Conservation (phyloP, 2,329 filamentous ascomycete species). For the Phaeosphaeriaceae sp. region DNA sequence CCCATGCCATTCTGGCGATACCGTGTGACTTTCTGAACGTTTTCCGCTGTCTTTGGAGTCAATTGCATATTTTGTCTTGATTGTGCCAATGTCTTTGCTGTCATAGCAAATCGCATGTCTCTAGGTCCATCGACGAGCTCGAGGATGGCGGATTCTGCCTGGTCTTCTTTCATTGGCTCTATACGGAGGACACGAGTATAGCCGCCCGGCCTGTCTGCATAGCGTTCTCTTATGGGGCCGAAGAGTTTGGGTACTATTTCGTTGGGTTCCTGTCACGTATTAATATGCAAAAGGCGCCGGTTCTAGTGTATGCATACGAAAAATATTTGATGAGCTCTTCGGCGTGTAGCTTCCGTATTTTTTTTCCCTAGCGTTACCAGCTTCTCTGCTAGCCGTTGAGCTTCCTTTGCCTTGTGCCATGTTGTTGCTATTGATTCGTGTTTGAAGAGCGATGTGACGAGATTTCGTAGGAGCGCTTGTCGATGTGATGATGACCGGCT, state of each 20-base stretch:
- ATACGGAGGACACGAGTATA: conserved; percentile 95
- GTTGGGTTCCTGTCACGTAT: conserved; percentile 65
- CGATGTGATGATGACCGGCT: conserved; percentile 85
- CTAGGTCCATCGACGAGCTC: conserved; percentile 93
- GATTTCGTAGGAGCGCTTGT: conserved; percentile 89
- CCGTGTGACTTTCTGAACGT: conserved; percentile 81
- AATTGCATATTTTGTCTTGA: conserved; percentile 61
- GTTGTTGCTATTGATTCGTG: conserved; percentile 95
- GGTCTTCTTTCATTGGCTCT: conserved; percentile 85
- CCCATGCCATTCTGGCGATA: conserved; percentile 72
- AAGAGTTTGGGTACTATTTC: conserved; percentile 85
- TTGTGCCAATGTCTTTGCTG: conserved; percentile 80
- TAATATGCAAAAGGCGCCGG: conserved; percentile 19
- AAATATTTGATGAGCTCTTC: conserved; percentile 79
- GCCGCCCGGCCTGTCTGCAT: conserved; percentile 79
- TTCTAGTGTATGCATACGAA: conserved; percentile 69
- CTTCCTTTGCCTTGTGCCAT: conserved; percentile 96
- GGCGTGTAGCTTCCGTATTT: conserved; percentile 81
- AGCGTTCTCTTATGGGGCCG: conserved; percentile 79
- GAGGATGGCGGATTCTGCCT: conserved; percentile 87
- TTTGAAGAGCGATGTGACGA: conserved; percentile 92
- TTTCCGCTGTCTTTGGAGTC: conserved; percentile 75
- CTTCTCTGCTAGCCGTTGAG: conserved; percentile 91
- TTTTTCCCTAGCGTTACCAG: conserved; percentile 92
- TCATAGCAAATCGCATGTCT: conserved; percentile 94